Evolutionary conservation across 177 flowering plant species (phyloP).

Genomic region (Vitis hybrid): DNA sequence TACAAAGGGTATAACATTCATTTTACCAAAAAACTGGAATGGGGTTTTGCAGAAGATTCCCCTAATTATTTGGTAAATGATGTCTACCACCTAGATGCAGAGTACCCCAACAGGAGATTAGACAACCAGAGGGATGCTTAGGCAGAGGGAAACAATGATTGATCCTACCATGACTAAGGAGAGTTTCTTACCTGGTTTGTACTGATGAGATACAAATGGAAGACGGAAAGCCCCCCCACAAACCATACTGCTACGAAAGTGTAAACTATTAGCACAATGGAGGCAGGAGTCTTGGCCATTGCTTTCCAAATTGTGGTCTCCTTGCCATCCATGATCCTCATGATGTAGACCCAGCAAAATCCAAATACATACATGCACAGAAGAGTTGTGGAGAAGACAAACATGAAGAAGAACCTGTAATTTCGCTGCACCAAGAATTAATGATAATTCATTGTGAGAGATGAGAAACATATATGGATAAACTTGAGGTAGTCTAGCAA

Average conservation of each 20-base stretch:
- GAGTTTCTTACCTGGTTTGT: slow-evolving; percentile 41
- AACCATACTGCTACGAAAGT: slow-evolving; percentile 43
- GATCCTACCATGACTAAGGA: background rate
- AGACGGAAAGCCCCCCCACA: slow-evolving; percentile 46
- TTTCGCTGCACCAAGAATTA: slow-evolving; percentile 38
- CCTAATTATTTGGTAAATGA: background rate
- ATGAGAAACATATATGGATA: too few relatives aligned
- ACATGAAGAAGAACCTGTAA: slow-evolving; percentile 51
- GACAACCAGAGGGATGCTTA: slow-evolving; percentile 1
- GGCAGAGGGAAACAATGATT: background rate
- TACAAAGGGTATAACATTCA: background rate
- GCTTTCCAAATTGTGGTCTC: slow-evolving; percentile 34
- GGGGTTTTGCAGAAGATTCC: background rate
- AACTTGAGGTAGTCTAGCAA: too few relatives aligned
- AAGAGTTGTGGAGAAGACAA: slow-evolving; percentile 35
- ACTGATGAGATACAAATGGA: slow-evolving; percentile 48
- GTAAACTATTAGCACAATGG: slow-evolving; percentile 43
- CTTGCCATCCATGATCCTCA: slow-evolving; percentile 30
- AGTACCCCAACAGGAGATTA: background rate
- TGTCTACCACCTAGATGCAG: background rate
- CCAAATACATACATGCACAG: slow-evolving; percentile 43
- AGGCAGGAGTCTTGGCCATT: slow-evolving; percentile 44
- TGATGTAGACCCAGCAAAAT: slow-evolving; percentile 41
- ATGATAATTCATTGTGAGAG: background rate
- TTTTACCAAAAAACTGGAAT: background rate